Conservation (phyloP, 345 rosid genomes). For the Aquilaria sinensis region DNA sequence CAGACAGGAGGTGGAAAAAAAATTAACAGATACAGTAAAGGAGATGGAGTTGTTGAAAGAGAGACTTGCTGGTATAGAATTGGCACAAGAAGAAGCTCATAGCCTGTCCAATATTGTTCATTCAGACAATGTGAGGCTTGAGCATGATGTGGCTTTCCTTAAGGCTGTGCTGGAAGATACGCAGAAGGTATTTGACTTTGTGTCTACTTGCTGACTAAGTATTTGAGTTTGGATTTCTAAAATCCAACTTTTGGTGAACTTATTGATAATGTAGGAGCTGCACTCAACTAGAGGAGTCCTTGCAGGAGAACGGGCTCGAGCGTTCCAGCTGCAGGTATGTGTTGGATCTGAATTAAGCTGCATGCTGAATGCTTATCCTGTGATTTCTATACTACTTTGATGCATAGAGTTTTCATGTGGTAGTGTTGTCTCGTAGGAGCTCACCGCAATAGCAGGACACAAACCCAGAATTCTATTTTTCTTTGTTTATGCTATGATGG, state of each 20-base stretch:
- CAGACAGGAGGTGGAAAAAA: constrained; percentile 84
- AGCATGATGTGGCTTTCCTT: constrained; percentile 94
- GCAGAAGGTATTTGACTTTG: constrained; percentile 54
- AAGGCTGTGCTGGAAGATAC: constrained; percentile 95
- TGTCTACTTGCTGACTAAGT: not conserved
- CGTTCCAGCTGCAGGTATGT: constrained; percentile 85
- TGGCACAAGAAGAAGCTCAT: constrained; percentile 88
- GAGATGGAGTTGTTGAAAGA: constrained; percentile 88
- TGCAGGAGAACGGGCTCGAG: constrained; percentile 90
- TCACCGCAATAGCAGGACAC: no score
- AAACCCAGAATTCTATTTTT: no score
- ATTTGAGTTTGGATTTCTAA: not conserved
- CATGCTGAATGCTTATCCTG: not conserved
- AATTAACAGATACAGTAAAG: constrained; percentile 46
- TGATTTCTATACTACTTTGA: not conserved
- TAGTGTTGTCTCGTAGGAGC: not conserved
- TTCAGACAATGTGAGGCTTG: constrained; percentile 92
- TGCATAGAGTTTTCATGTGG: not conserved
- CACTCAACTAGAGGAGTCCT: constrained; percentile 97
- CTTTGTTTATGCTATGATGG: no score
- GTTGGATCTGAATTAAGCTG: not conserved
- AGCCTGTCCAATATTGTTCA: constrained; percentile 83
- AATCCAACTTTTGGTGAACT: not conserved
- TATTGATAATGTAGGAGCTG: constrained; percentile 55
- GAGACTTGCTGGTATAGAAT: constrained; percentile 66